A percentile compares a stretch with the other conserved stretches of the same genome.
phyloP scores from a whole-genome alignment of 2,329 filamentous ascomycete genomes.

The Ilyonectria mors-panacis region DNA sequence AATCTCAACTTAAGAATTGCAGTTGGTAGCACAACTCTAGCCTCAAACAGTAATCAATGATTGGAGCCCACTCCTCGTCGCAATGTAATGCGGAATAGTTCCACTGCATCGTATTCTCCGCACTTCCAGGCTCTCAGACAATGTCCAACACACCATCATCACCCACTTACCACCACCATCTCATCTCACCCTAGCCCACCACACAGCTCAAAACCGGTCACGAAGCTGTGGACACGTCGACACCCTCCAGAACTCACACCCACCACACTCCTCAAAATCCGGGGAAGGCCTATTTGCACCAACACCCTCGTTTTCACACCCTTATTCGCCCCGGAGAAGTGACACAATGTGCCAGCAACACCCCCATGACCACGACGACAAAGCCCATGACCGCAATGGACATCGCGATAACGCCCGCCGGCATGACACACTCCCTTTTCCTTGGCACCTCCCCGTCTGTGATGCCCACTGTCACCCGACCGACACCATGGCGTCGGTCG shows the following conservation, averaged over 20 bases:
- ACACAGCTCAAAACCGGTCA: background rate
- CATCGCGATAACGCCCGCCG: background rate
- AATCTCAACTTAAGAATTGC: too few species aligned
- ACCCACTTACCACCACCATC: background rate
- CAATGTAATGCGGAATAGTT: background rate
- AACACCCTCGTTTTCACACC: conserved; percentile 6
- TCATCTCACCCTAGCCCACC: background rate
- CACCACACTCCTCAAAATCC: background rate
- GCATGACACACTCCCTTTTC: conserved; percentile 60
- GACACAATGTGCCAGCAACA: conserved; percentile 20
- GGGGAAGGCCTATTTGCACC: conserved; percentile 10
- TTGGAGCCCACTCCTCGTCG: background rate
- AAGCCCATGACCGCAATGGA: background rate
- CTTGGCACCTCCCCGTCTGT: conserved; percentile 80
- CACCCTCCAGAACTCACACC: background rate
- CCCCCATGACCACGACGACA: background rate
- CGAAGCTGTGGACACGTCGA: background rate
- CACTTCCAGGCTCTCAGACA: background rate
- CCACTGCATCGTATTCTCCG: background rate
- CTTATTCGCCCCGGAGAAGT: background rate
- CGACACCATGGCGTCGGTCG: conserved; percentile 77
- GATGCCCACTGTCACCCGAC: conserved; percentile 91
- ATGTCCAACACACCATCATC: too few species aligned
- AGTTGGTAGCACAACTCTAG: too few species aligned
- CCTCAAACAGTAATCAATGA: background rate